Percentiles rank a stretch among this genome's conserved stretches.
Conservation (phyloP, 768 basidiomycete species). For the Calocera cornea region DNA sequence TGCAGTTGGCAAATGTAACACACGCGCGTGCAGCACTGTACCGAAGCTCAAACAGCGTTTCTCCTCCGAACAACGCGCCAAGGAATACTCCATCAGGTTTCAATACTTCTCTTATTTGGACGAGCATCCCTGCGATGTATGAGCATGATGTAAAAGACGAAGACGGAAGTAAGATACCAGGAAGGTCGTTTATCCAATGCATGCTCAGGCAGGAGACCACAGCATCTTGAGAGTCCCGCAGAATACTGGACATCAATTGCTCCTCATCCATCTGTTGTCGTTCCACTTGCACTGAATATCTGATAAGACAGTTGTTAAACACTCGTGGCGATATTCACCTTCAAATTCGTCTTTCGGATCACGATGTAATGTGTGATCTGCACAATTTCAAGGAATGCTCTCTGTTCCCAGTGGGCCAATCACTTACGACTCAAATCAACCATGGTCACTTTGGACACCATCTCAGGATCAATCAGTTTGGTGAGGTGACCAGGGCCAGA, state of each 20-base stretch:
- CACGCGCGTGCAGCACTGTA: constrained; percentile 17
- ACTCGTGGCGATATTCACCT: constrained; percentile 32
- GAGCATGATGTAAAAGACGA: not conserved
- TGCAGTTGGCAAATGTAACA: constrained; percentile 2
- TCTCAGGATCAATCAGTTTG: constrained; percentile 56
- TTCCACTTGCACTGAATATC: constrained; percentile 51
- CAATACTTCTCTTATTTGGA: constrained; percentile 75
- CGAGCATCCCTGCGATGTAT: constrained; percentile 46
- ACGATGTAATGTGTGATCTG: constrained; percentile 58
- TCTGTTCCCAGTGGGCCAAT: not conserved
- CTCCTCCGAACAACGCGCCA: constrained; percentile 89
- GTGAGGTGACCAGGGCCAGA: constrained; percentile 88
- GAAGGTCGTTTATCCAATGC: constrained; percentile 97
- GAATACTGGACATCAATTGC: constrained; percentile 48
- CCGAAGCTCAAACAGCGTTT: constrained; percentile 89
- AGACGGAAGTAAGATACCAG: constrained; percentile 38
- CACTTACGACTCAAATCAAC: constrained; percentile 70
- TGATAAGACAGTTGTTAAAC: constrained; percentile 1
- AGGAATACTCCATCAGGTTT: constrained; percentile 89
- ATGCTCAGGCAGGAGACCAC: constrained; percentile 82
- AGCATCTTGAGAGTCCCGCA: constrained; percentile 71
- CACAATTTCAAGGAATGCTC: not conserved
- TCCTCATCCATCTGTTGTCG: constrained; percentile 79
- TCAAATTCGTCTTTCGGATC: constrained; percentile 72
- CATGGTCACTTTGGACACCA: constrained; percentile 63